phyloP scores from a whole-genome alignment of 805 yeast species.

The Teunomyces lycoperdinae region DNA sequence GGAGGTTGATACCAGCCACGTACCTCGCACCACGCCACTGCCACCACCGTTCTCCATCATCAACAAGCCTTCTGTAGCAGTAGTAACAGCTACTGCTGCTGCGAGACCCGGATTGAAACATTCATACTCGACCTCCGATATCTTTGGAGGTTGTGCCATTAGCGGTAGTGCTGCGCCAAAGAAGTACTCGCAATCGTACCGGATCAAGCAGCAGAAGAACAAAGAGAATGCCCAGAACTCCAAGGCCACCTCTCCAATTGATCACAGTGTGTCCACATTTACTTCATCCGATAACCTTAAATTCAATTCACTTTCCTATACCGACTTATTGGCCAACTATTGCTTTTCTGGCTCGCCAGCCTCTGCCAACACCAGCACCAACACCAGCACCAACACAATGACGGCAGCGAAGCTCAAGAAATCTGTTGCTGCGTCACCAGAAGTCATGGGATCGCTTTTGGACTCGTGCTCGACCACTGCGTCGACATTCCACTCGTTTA shows the following conservation, averaged over 20 bases:
- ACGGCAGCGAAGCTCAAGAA: not conserved
- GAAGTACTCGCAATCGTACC: slow-evolving; percentile 28
- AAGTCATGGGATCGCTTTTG: not conserved
- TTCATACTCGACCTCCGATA: slow-evolving; percentile 19
- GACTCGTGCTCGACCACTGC: slow-evolving; percentile 22
- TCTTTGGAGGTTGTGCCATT: slow-evolving; percentile 5
- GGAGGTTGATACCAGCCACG: slow-evolving; percentile 8
- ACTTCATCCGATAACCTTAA: slow-evolving; percentile 10
- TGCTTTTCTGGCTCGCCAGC: slow-evolving; percentile 31
- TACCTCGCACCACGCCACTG: slow-evolving; percentile 3
- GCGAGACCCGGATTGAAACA: slow-evolving; percentile 17
- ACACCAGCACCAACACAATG: not conserved
- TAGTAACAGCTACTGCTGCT: not conserved
- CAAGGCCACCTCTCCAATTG: slow-evolving; percentile 3
- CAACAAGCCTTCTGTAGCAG: not conserved
- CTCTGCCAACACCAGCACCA: not conserved
- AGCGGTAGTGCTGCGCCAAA: slow-evolving; percentile 8
- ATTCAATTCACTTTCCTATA: slow-evolving; percentile 26
- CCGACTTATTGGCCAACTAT: slow-evolving; percentile 33
- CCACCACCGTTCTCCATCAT: slow-evolving; percentile 3
- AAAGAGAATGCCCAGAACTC: not conserved
- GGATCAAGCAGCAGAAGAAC: slow-evolving; percentile 12
- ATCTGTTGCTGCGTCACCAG: not conserved
- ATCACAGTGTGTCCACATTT: not conserved
- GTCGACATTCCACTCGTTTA: slow-evolving; percentile 32